These are phyloP conservation scores for Colletotrichum sansevieriae DNA, from an alignment of 2,329 filamentous ascomycete genomes.

Conservation along the genomic window DNA sequence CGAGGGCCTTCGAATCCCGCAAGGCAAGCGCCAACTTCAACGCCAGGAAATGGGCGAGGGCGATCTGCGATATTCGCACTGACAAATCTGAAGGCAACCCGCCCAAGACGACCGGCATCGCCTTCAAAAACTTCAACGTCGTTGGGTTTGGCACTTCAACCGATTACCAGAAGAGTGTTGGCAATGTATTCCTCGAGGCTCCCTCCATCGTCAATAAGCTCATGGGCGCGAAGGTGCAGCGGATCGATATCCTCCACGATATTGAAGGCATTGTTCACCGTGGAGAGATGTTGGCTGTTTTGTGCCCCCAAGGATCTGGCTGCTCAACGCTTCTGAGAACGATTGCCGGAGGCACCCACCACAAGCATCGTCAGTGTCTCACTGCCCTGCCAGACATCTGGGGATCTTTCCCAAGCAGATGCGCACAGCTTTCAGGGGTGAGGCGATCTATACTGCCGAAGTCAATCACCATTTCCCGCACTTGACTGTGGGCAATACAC, in stretches of 20 bases:
- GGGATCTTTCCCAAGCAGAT: constrained; percentile 21
- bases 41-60: constrained; percentile 58
- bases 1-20: constrained; percentile 53
- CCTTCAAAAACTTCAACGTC: constrained; percentile 58
- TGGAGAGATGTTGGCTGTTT: constrained; percentile 69
- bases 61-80: constrained; percentile 48
- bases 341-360: constrained; percentile 65
- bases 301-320: constrained; percentile 67
- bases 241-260: constrained; percentile 64
- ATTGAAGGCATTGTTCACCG: constrained; percentile 65
- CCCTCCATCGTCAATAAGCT: constrained; percentile 46
- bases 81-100: constrained; percentile 46
- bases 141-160: constrained; percentile 57
- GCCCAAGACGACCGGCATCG: constrained; percentile 53
- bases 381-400: no score
- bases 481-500: constrained; percentile 70
- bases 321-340: constrained; percentile 79
- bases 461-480: constrained; percentile 73
- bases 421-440: constrained; percentile 58
- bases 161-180: constrained; percentile 59
- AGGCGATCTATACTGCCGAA: constrained; percentile 76
- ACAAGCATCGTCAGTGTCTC: no score
- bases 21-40: constrained; percentile 52
- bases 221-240: constrained; percentile 45
- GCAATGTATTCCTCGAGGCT: constrained; percentile 50